phyloP scores from a whole-genome alignment of 495 filamentous ascomycete genomes.

The Melanomma pulvis-pyrius region DNA sequence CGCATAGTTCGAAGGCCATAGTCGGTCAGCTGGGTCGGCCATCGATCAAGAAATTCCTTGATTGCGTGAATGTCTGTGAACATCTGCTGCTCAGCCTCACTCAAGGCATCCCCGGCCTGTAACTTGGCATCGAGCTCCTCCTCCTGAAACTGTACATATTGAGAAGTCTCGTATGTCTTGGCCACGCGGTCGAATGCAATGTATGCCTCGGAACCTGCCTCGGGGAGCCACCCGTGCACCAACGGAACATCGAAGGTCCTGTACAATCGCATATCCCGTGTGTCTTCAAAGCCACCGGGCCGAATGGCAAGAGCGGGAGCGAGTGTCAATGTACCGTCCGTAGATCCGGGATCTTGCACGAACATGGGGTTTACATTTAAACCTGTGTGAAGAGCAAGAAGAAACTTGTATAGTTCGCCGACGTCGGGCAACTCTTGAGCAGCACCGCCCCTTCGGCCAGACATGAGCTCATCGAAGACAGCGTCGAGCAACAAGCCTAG shows the following conservation, averaged over 20 bases:
- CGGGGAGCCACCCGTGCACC: slow-evolving; percentile 91
- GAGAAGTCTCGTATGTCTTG: slow-evolving; percentile 84
- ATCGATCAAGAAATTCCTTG: slow-evolving; percentile 74
- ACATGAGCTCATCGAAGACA: slow-evolving; percentile 88
- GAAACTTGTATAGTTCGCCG: slow-evolving; percentile 79
- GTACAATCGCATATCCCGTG: slow-evolving; percentile 82
- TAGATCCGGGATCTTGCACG: slow-evolving; percentile 51
- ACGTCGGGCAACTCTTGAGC: slow-evolving; percentile 75
- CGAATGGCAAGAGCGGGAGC: slow-evolving; percentile 32
- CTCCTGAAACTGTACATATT: slow-evolving; percentile 82
- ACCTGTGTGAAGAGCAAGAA: slow-evolving; percentile 87
- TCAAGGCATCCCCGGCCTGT: slow-evolving; percentile 53
- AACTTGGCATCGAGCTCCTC: slow-evolving; percentile 86
- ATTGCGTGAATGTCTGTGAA: slow-evolving; percentile 81
- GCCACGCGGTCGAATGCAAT: slow-evolving; percentile 71
- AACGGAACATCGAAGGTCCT: slow-evolving; percentile 83
- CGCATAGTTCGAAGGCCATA: slow-evolving; percentile 76
- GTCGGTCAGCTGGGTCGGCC: slow-evolving; percentile 82
- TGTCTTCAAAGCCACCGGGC: slow-evolving; percentile 78
- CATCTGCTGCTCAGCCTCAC: slow-evolving; percentile 61
- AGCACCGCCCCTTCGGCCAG: slow-evolving; percentile 56
- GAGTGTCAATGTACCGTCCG: slow-evolving; percentile 18
- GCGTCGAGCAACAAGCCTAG: slow-evolving; percentile 82
- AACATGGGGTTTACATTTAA: slow-evolving; percentile 98
- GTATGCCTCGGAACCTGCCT: slow-evolving; percentile 62